Conservation (phyloP, 208 protist genomes). For the Crithidia sp. region DNA sequence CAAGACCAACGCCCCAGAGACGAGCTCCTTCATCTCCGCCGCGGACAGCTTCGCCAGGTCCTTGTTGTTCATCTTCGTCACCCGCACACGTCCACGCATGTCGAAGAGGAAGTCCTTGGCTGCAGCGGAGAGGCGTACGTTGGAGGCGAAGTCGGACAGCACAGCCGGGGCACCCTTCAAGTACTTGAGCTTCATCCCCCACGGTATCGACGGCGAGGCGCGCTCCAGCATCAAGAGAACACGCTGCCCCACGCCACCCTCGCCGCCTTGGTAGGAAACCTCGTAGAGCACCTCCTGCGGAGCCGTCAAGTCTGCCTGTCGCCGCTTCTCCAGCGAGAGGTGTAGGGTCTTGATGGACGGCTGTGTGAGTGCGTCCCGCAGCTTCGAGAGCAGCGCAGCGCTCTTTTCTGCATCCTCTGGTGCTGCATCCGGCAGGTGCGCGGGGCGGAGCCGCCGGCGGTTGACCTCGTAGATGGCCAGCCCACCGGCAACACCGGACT, state of each 20-base stretch:
- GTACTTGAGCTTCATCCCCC: constrained; percentile 52
- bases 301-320: constrained; percentile 31
- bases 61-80: constrained; percentile 53
- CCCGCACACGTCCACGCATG: constrained; percentile 37
- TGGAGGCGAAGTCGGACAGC: constrained; percentile 34
- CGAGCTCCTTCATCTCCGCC: constrained; percentile 15
- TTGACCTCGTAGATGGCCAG: constrained; percentile 57
- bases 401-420: neutral
- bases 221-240: constrained; percentile 62
- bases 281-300: constrained; percentile 64
- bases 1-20: constrained; percentile 30
- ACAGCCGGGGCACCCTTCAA: constrained; percentile 1
- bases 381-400: constrained; percentile 21
- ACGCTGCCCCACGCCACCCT: constrained; percentile 55
- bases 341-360: constrained; percentile 16
- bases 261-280: constrained; percentile 51
- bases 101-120: constrained; percentile 55
- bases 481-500: constrained; percentile 22
- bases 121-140: constrained; percentile 43
- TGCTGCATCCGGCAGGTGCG: constrained; percentile 16
- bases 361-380: constrained; percentile 19
- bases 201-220: constrained; percentile 44
- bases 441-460: constrained; percentile 31
- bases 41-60: constrained; percentile 24
- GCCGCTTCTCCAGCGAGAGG: constrained; percentile 34